Evolutionary conservation across 371 early-diverging fungal species (phyloP), one percentile per base, ranked within the genome.

Genomic region (Zopfochytrium polystomum): DNA sequence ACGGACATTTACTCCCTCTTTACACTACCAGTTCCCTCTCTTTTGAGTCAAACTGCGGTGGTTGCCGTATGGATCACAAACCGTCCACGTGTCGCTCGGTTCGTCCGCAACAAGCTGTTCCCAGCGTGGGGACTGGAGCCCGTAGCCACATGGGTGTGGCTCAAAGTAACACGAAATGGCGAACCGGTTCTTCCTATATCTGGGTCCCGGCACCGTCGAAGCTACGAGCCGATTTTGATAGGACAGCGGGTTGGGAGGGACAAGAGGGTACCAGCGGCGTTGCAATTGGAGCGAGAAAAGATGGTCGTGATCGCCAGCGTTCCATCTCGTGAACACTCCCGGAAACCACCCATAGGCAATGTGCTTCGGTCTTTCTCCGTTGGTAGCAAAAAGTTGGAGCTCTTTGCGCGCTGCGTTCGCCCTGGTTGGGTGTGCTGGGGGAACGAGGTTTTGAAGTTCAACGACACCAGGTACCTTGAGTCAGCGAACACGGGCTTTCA

Each of bases 1-100:
- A 69, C 86, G 55, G 89, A 90, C 58, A 67, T 83, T 11, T 87
- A 87, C 63, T 80, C 83, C 25, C 65, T 90, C 5, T 88, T 80
- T 67, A 63, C 76, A 52, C 71, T 90, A 11, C 88, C 88, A 2
- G 61, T 87, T 1, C 62, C 71, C 2, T 52, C 67, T 1, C 65
- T 87, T 49, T 34, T 81, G 0, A 23, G 55, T 0, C 38, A 64
- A 2, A 67, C 68, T 15, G 66, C 46, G 1, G 33, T 85, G 5
- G 80, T 88, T 0, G 86, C 84, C 0, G 80, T 88, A 1, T 90
- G 90, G 90, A 83, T 90, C 11, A 88, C 89, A 7, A 89, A 90
- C 58, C 80, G 83, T 42, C 84, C 84, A 20, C 84, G 84, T 33
- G 76, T 79, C 51, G 68, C 74, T 7, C 71, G 64, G 0, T 82